Base-by-base conservation (phyloP, 345 rosid species). In the Mangifera indica region DNA sequence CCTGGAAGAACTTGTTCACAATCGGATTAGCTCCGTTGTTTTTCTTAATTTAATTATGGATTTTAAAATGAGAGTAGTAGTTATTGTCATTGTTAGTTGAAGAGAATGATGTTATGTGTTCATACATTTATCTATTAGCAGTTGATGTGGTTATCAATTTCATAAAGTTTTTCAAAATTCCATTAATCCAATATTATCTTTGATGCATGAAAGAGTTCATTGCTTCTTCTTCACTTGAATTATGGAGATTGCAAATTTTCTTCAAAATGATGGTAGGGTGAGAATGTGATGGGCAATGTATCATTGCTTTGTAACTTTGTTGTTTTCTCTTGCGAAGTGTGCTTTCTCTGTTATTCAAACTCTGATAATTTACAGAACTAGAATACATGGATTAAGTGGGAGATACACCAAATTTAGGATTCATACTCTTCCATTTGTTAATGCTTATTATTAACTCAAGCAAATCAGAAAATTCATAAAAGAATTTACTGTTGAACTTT, bases 21-120 rank as follows among this genome's bases (percentile, higher is more conserved):
- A 5, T 53, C 67, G 63, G 57, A 29, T 55, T 67, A 69, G 66
- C 37, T 61, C 8, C 24, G 1, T 15, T 65, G 68, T 60, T 13
- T 70, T 49, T 13, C 44, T 66, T 65, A 71, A 59, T 64, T 62
- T 57, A 56, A 42, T 57, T 34, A 70, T 65, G 78, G 22, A 29
- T 62, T 59, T 68, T 17, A 40, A 40, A 72, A 63, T 37, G 58
- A 66, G 26, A 34, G 42, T 66, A 29, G 70, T 51, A 20, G 45
- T 24, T 15, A 26, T 10, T 22, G 15, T 22, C 10, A 20, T 0
- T 63, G 18, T 49, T 29, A 58, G 61, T 63, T 51, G 37, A 64
- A 25, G 17, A 37, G 2, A 26, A 61, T 22, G 20, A 40, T 51
- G 20, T 34, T 34, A 10, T 52, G 26, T 29, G 60, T 49, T 49